phyloP scores from a whole-genome alignment of 2,329 filamentous ascomycete species.

The Knufia fluminis region DNA sequence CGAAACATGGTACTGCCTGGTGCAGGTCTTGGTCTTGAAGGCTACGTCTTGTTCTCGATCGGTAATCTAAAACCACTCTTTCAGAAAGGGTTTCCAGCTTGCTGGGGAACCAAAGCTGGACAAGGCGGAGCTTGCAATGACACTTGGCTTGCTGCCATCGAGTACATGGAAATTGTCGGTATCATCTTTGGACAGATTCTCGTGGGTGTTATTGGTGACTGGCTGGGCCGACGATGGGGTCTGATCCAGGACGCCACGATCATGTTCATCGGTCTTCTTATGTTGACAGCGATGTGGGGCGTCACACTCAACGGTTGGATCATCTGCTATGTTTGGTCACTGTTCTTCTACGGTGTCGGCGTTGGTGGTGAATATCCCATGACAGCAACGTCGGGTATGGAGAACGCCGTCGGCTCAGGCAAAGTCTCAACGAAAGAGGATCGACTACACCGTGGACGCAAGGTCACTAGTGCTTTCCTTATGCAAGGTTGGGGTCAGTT shows the following conservation, averaged over 20 bases:
- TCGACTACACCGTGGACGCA: constrained; percentile 87
- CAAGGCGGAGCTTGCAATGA: constrained; percentile 47
- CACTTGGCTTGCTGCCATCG: constrained; percentile 75
- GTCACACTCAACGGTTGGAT: constrained; percentile 84
- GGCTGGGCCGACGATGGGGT: constrained; percentile 84
- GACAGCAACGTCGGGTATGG: constrained; percentile 91
- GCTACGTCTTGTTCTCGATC: constrained; percentile 94
- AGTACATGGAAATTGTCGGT: constrained; percentile 86
- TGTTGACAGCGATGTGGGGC: constrained; percentile 89
- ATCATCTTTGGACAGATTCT: constrained; percentile 90
- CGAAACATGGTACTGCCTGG: constrained; percentile 86
- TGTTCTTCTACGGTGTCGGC: constrained; percentile 77
- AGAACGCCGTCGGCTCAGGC: constrained; percentile 76
- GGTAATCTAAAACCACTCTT: constrained; percentile 85
- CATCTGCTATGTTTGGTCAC: constrained; percentile 89
- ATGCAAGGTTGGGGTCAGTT: constrained; percentile 99
- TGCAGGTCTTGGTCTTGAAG: constrained; percentile 84
- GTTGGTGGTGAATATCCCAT: constrained; percentile 63
- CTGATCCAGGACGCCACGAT: constrained; percentile 89
- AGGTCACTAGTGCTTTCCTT: constrained; percentile 89
- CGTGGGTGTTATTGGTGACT: constrained; percentile 72
- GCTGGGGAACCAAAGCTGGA: constrained; percentile 53
- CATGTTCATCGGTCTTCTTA: constrained; percentile 87
- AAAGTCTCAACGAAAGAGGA: constrained; percentile 85
- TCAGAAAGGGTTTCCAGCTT: constrained; percentile 61